Evolutionary conservation across 768 basidiomycete genomes (phyloP), one percentile per base, ranked within the genome.

Genomic region (Pulveroboletus sp.): DNA sequence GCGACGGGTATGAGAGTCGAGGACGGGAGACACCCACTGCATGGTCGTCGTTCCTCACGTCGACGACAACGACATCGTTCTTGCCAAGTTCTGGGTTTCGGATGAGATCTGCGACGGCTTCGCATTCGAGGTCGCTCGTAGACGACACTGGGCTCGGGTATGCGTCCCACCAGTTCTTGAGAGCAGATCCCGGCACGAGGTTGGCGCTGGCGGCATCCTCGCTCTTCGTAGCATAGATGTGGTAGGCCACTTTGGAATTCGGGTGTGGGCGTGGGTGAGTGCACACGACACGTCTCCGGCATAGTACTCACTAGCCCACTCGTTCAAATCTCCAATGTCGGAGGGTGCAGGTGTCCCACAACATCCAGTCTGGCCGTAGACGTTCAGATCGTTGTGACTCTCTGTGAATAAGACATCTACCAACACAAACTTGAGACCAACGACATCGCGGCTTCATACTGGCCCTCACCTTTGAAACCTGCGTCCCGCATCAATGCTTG

Each of bases 151-250:
- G 67, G 6, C 55, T 39, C 0, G 81, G 81, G 56, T 76, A 81
- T 0, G 78, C 79, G 47, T 80, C 75, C 78, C 77, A 80, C 77
- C 76, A 81, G 3, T 67, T 66, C 14, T 65, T 59, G 30, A 81
- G 69, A 5, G 69, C 55, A 2, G 42, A 49, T 24, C 15, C 28
- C 6, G 53, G 50, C 6, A 35, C 46, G 0, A 56, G 32, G 17
- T 46, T 31, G 3, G 42, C 12, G 9, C 36, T 14, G 26, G n/a
- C 15, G 17, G 41, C 2, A 17, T 8, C 36, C 2, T 53, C 53
- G 2, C 63, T 52, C 51, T 80, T 81, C 15, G 57, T 43, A 4
- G 76, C 77, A 32, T 72, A 74, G 18, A 82, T 73, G 43, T 74
- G 72, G 61, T 71, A 81, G 3, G 77, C 75, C 8, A 64, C 76